phyloP scores from a whole-genome alignment of 306 rosid species.

The Fragaria vesca region DNA sequence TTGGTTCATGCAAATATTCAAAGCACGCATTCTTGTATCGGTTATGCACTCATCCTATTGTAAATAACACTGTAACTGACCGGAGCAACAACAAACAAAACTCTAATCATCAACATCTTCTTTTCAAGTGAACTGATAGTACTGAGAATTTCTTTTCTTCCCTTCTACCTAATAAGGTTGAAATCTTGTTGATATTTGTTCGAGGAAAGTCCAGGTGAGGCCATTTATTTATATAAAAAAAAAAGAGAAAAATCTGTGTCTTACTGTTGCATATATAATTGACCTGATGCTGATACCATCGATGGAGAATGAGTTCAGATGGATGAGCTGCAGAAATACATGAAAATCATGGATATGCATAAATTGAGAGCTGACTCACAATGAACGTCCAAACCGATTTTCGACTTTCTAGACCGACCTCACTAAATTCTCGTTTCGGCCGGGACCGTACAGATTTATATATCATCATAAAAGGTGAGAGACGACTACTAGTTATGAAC shows the following conservation, averaged over 20 bases:
- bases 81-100: not conserved
- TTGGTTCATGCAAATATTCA: not conserved
- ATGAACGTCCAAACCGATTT: not conserved
- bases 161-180: not conserved
- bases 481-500: not conserved
- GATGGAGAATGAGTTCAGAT: not conserved
- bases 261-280: no score
- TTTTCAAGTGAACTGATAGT: no score
- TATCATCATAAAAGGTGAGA: not conserved
- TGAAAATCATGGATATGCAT: not conserved
- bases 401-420: not conserved
- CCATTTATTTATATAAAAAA: no score
- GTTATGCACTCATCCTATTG: not conserved
- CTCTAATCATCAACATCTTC: not conserved
- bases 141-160: not conserved
- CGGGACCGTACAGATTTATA: not conserved
- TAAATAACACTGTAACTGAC: no score
- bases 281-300: not conserved
- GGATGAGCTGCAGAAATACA: not conserved
- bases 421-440: not conserved
- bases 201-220: no score
- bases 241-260: no score
- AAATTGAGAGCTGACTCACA: not conserved
- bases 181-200: no score
- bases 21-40: no score